Evolutionary conservation across 805 yeast genomes (phyloP).

Genomic region (Jamesozyma rosinii): DNA sequence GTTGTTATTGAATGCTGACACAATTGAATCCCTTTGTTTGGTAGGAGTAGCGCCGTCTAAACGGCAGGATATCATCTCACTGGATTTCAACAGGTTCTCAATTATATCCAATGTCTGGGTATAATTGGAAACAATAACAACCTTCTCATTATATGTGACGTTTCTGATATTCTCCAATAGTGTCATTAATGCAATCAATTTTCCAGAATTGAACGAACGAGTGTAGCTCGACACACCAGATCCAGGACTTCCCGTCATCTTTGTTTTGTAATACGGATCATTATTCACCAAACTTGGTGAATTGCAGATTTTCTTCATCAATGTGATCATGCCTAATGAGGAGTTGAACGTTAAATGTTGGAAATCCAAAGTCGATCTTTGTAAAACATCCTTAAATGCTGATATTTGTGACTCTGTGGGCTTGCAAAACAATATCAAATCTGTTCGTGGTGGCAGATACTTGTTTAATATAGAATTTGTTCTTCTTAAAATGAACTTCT

Average conservation of each 20-base stretch:
- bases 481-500: conserved; percentile 62
- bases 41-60: conserved; percentile 81
- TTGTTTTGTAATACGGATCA: conserved; percentile 33
- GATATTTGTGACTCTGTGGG: conserved; percentile 57
- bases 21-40: conserved; percentile 53
- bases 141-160: conserved; percentile 49
- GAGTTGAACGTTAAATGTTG: conserved; percentile 28
- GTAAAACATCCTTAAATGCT: conserved; percentile 44
- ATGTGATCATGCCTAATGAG: conserved; percentile 59
- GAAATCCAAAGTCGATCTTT: conserved; percentile 24
- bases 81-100: conserved; percentile 43
- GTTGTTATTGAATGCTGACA: conserved; percentile 55
- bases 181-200: conserved; percentile 49
- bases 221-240: conserved; percentile 8
- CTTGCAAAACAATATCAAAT: conserved; percentile 63
- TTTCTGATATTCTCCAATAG: conserved; percentile 42
- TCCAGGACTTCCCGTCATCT: conserved; percentile 2
- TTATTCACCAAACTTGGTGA: conserved; percentile 56
- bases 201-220: conserved; percentile 42
- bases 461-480: conserved; percentile 48
- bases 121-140: conserved; percentile 78
- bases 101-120: conserved; percentile 79
- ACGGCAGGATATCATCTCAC: conserved; percentile 46
- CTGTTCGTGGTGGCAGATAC: conserved; percentile 66
- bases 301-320: conserved; percentile 74